phyloP scores from a whole-genome alignment of 2,329 filamentous ascomycete species.

The Gnomoniopsis smithogilvyi region DNA sequence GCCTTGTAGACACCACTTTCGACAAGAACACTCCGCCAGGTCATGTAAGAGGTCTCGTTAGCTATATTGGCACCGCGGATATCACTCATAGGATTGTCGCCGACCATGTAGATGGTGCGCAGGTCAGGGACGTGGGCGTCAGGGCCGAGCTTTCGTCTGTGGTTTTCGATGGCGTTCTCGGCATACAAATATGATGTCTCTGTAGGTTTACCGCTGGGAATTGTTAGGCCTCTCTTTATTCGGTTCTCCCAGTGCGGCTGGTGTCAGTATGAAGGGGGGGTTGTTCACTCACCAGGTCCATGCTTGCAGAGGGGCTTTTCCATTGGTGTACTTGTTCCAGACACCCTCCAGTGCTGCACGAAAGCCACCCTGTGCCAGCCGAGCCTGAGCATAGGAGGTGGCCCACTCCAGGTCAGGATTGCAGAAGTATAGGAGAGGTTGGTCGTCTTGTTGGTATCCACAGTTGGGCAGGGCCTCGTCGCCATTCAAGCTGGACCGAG shows the following conservation, averaged over 20 bases:
- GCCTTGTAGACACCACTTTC: slow-evolving; percentile 62
- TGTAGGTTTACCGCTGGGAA: slow-evolving; percentile 58
- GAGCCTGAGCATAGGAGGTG: slow-evolving; percentile 61
- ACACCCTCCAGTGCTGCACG: slow-evolving; percentile 61
- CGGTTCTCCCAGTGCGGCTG: not conserved
- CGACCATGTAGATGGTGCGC: slow-evolving; percentile 69
- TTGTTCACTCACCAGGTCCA: slow-evolving; percentile 40
- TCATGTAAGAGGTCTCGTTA: slow-evolving; percentile 37
- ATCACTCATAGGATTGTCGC: slow-evolving; percentile 65
- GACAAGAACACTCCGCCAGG: slow-evolving; percentile 66
- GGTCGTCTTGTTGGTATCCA: slow-evolving; percentile 51
- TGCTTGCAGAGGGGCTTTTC: slow-evolving; percentile 46
- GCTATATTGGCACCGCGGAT: slow-evolving; percentile 48
- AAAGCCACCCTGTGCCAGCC: slow-evolving; percentile 70
- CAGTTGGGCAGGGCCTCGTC: slow-evolving; percentile 26
- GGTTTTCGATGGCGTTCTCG: slow-evolving; percentile 49
- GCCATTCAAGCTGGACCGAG: slow-evolving; percentile 58
- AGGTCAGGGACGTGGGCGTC: slow-evolving; percentile 7
- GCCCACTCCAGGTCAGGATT: slow-evolving; percentile 72
- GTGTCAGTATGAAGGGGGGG: not conserved
- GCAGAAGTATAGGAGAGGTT: slow-evolving; percentile 65
- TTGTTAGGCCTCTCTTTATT: not conserved
- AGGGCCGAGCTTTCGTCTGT: slow-evolving; percentile 21
- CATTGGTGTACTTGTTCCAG: slow-evolving; percentile 46
- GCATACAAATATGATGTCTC: slow-evolving; percentile 63